Percentiles rank a stretch among this genome's conserved stretches.
These are phyloP conservation scores for Penicillium lagena DNA, from an alignment of 495 filamentous ascomycete species.

Conservation along the genomic window DNA sequence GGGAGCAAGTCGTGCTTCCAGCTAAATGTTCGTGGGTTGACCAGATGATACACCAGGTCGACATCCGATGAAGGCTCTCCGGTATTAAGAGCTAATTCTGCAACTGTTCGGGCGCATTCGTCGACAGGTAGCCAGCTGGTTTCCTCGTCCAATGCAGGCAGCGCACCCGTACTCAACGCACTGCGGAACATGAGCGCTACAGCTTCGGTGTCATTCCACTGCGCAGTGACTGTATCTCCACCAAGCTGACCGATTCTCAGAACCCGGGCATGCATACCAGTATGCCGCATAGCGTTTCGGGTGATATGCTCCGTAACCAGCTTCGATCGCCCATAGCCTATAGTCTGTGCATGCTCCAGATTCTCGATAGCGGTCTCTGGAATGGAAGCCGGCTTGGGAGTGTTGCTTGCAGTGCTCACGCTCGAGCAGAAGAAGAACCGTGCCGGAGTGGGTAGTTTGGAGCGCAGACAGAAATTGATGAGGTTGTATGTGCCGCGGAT, in stretches of 20 bases:
- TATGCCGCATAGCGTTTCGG: slow-evolving; percentile 30
- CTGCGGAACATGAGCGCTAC: slow-evolving; percentile 57
- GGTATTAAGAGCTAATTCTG: slow-evolving; percentile 11
- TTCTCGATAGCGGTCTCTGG: slow-evolving; percentile 41
- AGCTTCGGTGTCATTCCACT: slow-evolving; percentile 60
- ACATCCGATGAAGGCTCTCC: not conserved
- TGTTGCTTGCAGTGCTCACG: slow-evolving; percentile 39
- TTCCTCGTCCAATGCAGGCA: slow-evolving; percentile 51
- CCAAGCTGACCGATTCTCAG: slow-evolving; percentile 58
- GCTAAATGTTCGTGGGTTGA: slow-evolving; percentile 42
- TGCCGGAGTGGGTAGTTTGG: slow-evolving; percentile 22
- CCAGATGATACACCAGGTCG: slow-evolving; percentile 45
- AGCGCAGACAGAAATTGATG: slow-evolving; percentile 47
- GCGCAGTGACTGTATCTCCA: slow-evolving; percentile 48
- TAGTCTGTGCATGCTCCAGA: slow-evolving; percentile 40
- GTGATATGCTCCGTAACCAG: slow-evolving; percentile 56
- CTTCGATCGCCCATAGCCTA: slow-evolving; percentile 58
- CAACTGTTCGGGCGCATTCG: slow-evolving; percentile 21
- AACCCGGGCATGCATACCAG: slow-evolving; percentile 29
- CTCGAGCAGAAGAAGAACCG: slow-evolving; percentile 58
- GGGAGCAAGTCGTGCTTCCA: slow-evolving; percentile 51
- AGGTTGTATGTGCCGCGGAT: slow-evolving; percentile 53
- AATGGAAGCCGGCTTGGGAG: slow-evolving; percentile 27
- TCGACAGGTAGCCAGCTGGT: slow-evolving; percentile 46
- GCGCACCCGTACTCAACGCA: slow-evolving; percentile 35